These are phyloP conservation scores for Neoascochyta sp. DNA, from an alignment of 2,329 filamentous ascomycete species.

Conservation along the genomic window DNA sequence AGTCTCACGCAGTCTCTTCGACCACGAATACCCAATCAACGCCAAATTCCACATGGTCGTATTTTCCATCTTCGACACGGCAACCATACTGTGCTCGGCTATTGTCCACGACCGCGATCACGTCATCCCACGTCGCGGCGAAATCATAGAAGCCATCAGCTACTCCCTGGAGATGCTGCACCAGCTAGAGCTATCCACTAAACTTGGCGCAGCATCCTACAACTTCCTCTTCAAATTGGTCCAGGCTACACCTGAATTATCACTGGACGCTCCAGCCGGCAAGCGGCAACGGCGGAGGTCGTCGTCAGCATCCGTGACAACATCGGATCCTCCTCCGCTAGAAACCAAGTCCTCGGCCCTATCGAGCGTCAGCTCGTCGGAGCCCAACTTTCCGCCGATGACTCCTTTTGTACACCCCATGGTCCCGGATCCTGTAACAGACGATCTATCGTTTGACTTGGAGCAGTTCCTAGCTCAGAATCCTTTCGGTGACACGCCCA, in stretches of 20 bases:
- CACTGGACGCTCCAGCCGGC: slow-evolving; percentile 5
- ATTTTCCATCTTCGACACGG: slow-evolving; percentile 52
- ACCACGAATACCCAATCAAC: slow-evolving; percentile 46
- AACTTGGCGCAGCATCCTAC: slow-evolving; percentile 29
- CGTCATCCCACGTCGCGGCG: slow-evolving; percentile 41
- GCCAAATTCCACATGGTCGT: slow-evolving; percentile 50
- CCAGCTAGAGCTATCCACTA: slow-evolving; percentile 27
- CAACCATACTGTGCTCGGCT: slow-evolving; percentile 51
- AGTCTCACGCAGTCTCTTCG: slow-evolving; percentile 43
- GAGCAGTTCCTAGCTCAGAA: slow-evolving; percentile 29
- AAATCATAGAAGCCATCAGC: slow-evolving; percentile 42
- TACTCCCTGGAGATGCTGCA: slow-evolving; percentile 27
- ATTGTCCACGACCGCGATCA: slow-evolving; percentile 49
- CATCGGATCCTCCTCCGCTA: slow-evolving; percentile 2
- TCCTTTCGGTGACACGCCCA: slow-evolving; percentile 13
- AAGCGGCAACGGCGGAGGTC: slow-evolving; percentile 19
- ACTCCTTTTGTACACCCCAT: slow-evolving; percentile 3
- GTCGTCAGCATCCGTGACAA: slow-evolving; percentile 1
- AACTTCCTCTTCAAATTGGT: slow-evolving; percentile 31
- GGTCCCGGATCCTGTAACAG: slow-evolving; percentile 6
- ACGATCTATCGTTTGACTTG: slow-evolving; percentile 25
- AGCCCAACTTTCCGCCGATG: neutral
- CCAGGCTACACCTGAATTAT: slow-evolving; percentile 24
- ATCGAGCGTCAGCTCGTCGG: neutral
- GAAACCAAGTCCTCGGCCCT: slow-evolving; percentile 1